Evolutionary conservation across 78 protist species (phyloP).

Genomic region (Pigoraptor vietnamica): DNA sequence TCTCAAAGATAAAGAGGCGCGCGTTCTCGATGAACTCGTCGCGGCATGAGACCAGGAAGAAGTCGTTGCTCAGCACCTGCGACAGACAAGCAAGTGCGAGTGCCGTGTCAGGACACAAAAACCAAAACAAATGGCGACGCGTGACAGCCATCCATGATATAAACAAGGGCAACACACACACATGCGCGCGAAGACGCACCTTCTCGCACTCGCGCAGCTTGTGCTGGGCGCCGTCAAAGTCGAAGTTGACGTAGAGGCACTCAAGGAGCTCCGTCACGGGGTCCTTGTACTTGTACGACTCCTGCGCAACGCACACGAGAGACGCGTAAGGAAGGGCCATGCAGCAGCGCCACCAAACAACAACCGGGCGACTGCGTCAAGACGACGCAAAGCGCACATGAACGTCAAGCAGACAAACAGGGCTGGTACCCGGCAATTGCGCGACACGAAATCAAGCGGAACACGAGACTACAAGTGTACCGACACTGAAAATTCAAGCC

Average conservation of each 20-base stretch:
- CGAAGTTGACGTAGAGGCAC: slow-evolving; percentile 66
- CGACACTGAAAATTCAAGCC: too few relatives aligned
- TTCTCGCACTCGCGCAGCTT: slow-evolving; percentile 64
- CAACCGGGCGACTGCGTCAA: too few relatives aligned
- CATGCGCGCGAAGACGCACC: neutral
- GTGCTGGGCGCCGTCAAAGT: slow-evolving; percentile 80
- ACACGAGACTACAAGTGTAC: too few relatives aligned
- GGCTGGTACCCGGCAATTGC: too few relatives aligned
- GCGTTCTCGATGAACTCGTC: slow-evolving; percentile 80
- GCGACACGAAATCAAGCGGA: too few relatives aligned
- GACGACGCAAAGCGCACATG: too few relatives aligned
- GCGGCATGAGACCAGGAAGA: slow-evolving; percentile 42
- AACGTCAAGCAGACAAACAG: too few relatives aligned
- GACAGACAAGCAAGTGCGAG: neutral
- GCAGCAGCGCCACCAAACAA: too few relatives aligned
- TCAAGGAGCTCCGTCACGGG: slow-evolving; percentile 76
- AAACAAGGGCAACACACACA: neutral
- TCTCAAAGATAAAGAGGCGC: slow-evolving; percentile 81
- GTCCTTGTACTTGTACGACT: slow-evolving; percentile 65
- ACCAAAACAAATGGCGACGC: neutral
- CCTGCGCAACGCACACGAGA: too few relatives aligned
- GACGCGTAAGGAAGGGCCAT: too few relatives aligned
- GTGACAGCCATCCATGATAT: neutral
- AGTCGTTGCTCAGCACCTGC: slow-evolving; percentile 75
- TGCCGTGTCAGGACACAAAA: neutral